Evolutionary conservation across 257 asterid genomes (phyloP).

Genomic region (Forsythia viridissima): DNA sequence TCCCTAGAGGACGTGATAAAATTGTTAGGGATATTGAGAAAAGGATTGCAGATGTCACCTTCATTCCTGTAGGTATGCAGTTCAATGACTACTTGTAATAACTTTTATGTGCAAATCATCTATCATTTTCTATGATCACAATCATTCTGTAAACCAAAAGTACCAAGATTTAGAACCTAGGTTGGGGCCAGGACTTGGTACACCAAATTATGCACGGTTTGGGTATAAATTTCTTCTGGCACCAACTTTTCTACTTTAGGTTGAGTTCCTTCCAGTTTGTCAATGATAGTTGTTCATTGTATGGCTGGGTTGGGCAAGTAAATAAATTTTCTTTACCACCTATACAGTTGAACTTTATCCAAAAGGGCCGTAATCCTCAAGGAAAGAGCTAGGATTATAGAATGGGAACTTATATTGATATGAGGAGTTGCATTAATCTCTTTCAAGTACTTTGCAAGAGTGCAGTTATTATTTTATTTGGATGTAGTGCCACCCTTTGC

Average conservation of each 20-base stretch:
- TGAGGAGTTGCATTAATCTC: background rate
- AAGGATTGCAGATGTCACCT: conserved; percentile 93
- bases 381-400: background rate
- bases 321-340: background rate
- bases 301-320: background rate
- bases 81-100: conserved; percentile 5
- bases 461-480: no score
- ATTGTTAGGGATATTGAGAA: conserved; percentile 76
- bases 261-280: conserved; percentile 10
- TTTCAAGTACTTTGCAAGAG: background rate
- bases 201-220: conserved; percentile 13
- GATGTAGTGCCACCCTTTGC: background rate
- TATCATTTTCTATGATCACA: conserved; percentile 8
- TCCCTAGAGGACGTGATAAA: conserved; percentile 82
- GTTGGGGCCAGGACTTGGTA: background rate
- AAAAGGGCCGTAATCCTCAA: background rate
- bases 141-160: background rate
- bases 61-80: conserved; percentile 87
- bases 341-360: conserved; percentile 7
- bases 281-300: conserved; percentile 11
- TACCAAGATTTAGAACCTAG: background rate
- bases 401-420: background rate
- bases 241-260: background rate
- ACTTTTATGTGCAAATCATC: conserved; percentile 7
- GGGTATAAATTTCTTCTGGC: conserved; percentile 6